These are phyloP conservation scores for Funneliformis geosporum DNA, from an alignment of 192 early-diverging fungal genomes.

Conservation along the genomic window DNA sequence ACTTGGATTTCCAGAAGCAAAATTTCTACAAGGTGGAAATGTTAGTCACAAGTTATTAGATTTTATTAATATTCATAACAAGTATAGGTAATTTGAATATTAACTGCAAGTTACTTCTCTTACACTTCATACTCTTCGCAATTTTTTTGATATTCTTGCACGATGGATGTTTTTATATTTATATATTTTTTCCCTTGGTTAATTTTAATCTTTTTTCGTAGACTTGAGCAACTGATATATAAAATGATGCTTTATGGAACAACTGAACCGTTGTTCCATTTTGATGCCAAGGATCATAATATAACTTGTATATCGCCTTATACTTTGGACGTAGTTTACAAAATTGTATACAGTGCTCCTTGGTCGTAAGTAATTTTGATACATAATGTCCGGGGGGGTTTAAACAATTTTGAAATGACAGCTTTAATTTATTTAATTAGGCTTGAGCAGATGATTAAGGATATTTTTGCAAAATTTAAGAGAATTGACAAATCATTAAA, in stretches of 20 bases:
- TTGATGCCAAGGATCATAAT: not conserved
- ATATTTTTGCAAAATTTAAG: conserved; percentile 70
- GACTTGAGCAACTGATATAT: conserved; percentile 66
- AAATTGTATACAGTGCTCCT: conserved; percentile 71
- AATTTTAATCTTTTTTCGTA: conserved; percentile 3
- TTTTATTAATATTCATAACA: conserved; percentile 65
- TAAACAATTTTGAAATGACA: not conserved
- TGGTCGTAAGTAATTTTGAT: conserved; percentile 55
- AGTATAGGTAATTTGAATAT: conserved; percentile 53
- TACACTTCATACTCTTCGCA: no score
- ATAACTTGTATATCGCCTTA: conserved; percentile 72
- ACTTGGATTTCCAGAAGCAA: conserved; percentile 43
- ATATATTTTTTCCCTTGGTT: not conserved
- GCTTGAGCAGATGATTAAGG: conserved; percentile 68
- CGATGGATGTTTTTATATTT: no score
- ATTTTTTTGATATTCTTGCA: no score
- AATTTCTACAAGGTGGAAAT: conserved; percentile 66
- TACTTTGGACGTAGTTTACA: conserved; percentile 76
- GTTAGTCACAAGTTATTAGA: conserved; percentile 69
- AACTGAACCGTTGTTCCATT: conserved; percentile 47
- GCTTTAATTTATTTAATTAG: conserved; percentile 28
- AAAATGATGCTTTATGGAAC: conserved; percentile 74
- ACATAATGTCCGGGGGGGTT: not conserved
- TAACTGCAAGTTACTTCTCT: no score
- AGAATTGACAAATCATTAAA: conserved; percentile 68